A percentile compares a stretch with the other conserved stretches of the same genome.
Evolutionary conservation across 1,284 basidiomycete genomes (phyloP).

Genomic region (Prillingera fragicola): DNA sequence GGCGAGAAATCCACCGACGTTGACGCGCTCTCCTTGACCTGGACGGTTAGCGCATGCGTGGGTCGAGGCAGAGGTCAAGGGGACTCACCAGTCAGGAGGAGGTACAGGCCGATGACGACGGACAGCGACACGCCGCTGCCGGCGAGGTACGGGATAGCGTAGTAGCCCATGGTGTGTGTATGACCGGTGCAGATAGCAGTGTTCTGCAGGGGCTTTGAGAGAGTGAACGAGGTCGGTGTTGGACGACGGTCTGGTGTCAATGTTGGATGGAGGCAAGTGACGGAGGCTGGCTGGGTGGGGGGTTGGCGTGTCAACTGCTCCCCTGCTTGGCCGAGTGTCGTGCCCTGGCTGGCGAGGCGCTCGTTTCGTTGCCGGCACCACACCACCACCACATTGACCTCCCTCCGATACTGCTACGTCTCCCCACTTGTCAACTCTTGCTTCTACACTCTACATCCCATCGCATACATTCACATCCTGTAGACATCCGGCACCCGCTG

Average conservation of each 20-base stretch:
- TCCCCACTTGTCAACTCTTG: neutral
- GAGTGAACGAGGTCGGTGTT: no score
- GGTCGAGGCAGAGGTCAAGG: neutral
- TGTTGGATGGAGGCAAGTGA: neutral
- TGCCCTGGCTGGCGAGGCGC: neutral
- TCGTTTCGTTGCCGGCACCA: neutral
- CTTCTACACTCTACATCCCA: neutral
- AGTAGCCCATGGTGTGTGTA: constrained; percentile 22
- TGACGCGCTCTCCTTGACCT: constrained; percentile 86
- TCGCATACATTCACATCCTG: no score
- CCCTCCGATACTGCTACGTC: neutral
- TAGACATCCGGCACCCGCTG: no score
- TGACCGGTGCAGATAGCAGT: neutral
- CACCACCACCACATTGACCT: neutral
- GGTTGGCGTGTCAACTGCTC: neutral
- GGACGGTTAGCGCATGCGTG: constrained; percentile 4
- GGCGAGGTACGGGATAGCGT: constrained; percentile 16
- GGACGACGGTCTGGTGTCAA: no score
- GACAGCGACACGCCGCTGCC: constrained; percentile 56
- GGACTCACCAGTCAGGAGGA: constrained; percentile 71
- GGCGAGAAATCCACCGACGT: constrained; percentile 84
- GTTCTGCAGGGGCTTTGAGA: neutral
- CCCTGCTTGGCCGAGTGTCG: neutral
- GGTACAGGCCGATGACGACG: constrained; percentile 70
- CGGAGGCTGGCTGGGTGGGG: no score